Percentiles rank a stretch among this genome's conserved stretches.
Evolutionary conservation across 352 stramenopile genomes (phyloP).

Genomic region (Phytopythium sindhum): DNA sequence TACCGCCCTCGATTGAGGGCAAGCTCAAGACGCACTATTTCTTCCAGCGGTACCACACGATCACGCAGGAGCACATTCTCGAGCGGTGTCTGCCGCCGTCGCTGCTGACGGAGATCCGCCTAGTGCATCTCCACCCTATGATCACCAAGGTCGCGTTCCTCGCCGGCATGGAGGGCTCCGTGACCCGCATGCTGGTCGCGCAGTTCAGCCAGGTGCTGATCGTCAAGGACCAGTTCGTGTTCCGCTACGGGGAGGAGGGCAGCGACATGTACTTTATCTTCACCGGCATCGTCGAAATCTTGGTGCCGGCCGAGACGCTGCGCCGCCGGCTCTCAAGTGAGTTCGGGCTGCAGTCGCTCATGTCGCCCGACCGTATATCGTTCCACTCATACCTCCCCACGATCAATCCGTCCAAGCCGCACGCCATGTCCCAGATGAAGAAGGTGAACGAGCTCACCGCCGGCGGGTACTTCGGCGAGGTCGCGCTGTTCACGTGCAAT

Average conservation of each 20-base stretch:
- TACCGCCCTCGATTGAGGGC: slow-evolving; percentile 37
- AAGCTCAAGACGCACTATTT: slow-evolving; percentile 72
- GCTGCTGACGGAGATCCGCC: slow-evolving; percentile 48
- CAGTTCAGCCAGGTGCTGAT: slow-evolving; percentile 49
- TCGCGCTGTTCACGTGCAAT: slow-evolving; percentile 46
- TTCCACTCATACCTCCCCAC: slow-evolving; percentile 18
- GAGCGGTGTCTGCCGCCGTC: slow-evolving; percentile 46
- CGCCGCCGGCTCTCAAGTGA: slow-evolving; percentile 32
- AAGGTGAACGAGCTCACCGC: slow-evolving; percentile 58
- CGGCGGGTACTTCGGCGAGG: slow-evolving; percentile 57
- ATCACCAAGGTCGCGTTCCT: slow-evolving; percentile 56
- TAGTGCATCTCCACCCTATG: slow-evolving; percentile 56
- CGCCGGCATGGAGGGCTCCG: slow-evolving; percentile 39
- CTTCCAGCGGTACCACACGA: slow-evolving; percentile 56
- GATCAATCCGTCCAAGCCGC: slow-evolving; percentile 21
- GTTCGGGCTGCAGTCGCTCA: slow-evolving; percentile 9
- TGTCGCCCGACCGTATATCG: slow-evolving; percentile 11
- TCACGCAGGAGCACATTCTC: slow-evolving; percentile 55
- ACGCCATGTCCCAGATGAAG: slow-evolving; percentile 26
- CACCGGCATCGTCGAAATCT: slow-evolving; percentile 44
- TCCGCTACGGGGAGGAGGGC: slow-evolving; percentile 37
- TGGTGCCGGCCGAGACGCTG: slow-evolving; percentile 31
- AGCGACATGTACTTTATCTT: slow-evolving; percentile 68
- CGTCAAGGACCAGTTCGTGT: slow-evolving; percentile 45
- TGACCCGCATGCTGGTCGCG: slow-evolving; percentile 51